These are phyloP conservation scores for Chaetomium tenue DNA, from an alignment of 495 filamentous ascomycete species.

Conservation along the genomic window DNA sequence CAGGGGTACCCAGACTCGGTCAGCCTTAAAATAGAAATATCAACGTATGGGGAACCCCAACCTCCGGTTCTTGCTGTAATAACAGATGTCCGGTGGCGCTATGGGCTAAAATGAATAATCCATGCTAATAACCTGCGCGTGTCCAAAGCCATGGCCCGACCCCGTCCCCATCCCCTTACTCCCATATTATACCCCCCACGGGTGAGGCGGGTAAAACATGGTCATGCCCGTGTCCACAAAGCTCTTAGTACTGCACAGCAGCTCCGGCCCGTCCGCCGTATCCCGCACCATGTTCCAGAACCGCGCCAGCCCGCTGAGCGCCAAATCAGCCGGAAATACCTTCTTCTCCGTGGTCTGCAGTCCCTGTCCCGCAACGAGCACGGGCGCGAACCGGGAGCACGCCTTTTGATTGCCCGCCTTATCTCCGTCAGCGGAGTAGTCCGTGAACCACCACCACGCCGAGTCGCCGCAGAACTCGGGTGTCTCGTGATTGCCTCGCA, in stretches of 20 bases:
- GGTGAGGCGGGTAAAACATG: not conserved
- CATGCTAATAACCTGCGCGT: not conserved
- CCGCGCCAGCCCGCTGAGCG: not conserved
- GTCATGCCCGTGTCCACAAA: slow-evolving; percentile 10
- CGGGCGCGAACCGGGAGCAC: not conserved
- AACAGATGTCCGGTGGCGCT: no score
- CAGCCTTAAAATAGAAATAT: no score
- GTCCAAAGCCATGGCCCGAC: no score
- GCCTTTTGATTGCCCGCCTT: no score
- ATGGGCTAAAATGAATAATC: no score
- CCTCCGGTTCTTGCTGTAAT: no score
- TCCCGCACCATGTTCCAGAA: slow-evolving; percentile 9
- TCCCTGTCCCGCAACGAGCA: not conserved
- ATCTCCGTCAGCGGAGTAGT: not conserved
- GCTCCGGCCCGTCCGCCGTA: not conserved
- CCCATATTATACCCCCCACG: not conserved
- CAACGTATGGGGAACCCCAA: no score
- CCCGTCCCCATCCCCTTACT: no score
- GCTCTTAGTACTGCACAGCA: not conserved
- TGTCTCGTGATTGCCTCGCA: not conserved
- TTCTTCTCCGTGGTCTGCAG: not conserved
- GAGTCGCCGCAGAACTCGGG: slow-evolving; percentile 11
- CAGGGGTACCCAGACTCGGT: no score
- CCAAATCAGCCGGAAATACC: not conserved
- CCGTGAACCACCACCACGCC: slow-evolving; percentile 8